Conservation (phyloP, 1,284 basidiomycete genomes). For the Butyriboletus appendiculatus region DNA sequence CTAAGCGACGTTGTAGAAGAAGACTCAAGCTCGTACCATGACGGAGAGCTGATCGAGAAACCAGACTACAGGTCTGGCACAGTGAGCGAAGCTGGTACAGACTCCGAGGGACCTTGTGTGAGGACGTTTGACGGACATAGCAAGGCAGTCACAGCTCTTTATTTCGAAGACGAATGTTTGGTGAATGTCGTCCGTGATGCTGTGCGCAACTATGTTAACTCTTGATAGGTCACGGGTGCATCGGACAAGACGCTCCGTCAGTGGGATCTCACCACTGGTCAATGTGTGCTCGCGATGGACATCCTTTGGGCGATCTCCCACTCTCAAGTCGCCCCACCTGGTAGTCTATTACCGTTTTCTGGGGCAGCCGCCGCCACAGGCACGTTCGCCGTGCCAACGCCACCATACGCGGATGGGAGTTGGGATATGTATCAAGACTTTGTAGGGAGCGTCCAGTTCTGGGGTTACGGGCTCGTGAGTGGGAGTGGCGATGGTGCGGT, state of each 20-base stretch:
- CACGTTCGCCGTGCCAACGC: conserved; percentile 79
- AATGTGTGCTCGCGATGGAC: conserved; percentile 99
- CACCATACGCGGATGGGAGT: conserved; percentile 86
- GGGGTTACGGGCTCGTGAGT: conserved; percentile 97
- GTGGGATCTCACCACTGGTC: conserved; percentile 97
- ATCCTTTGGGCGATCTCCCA: conserved; percentile 99
- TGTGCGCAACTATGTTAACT: conserved; percentile 11
- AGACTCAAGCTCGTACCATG: conserved; percentile 40
- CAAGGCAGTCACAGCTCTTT: conserved; percentile 89
- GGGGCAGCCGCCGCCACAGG: conserved; percentile 59
- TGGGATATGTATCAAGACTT: conserved; percentile 98
- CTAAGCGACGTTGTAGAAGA: conserved; percentile 66
- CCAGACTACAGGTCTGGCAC: conserved; percentile 38
- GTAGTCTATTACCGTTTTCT: conserved; percentile 49
- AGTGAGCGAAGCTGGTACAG: conserved; percentile 32
- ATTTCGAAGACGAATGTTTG: conserved; percentile 93
- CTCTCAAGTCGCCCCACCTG: conserved; percentile 57
- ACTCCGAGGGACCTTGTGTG: conserved; percentile 59
- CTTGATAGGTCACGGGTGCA: conserved; percentile 85
- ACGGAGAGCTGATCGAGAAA: conserved; percentile 36
- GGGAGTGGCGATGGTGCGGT: conserved; percentile 97
- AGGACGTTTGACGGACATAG: conserved; percentile 89
- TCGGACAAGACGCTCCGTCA: conserved; percentile 98
- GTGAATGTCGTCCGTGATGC: conserved; percentile 45
- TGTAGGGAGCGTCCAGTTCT: conserved; percentile 97